A percentile compares a stretch with the other conserved stretches of the same genome.
These are phyloP conservation scores for Wickerhamomyces alni DNA, from an alignment of 805 yeast species.

Conservation along the genomic window DNA sequence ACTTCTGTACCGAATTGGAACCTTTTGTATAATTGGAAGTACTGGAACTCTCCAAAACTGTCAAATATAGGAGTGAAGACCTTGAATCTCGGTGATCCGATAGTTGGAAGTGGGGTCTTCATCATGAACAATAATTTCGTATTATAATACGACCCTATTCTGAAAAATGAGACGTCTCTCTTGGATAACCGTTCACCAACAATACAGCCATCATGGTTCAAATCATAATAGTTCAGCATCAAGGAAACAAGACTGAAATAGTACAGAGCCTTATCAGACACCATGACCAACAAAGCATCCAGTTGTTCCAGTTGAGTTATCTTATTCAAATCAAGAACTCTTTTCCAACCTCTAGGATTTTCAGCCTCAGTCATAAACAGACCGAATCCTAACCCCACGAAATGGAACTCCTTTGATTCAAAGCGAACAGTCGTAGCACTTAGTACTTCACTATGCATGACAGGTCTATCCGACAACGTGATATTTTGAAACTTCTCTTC, in stretches of 20 bases:
- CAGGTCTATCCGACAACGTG: constrained; percentile 21
- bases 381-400: constrained; percentile 63
- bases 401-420: constrained; percentile 35
- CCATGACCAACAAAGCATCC: constrained; percentile 47
- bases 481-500: constrained; percentile 19
- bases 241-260: constrained; percentile 61
- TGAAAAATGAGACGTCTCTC: constrained; percentile 55
- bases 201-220: constrained; percentile 26
- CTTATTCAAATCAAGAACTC: constrained; percentile 44
- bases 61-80: constrained; percentile 54
- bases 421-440: constrained; percentile 41
- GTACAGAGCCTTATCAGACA: constrained; percentile 53
- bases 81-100: constrained; percentile 38
- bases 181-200: constrained; percentile 45
- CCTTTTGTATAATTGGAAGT: constrained; percentile 38
- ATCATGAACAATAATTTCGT: constrained; percentile 51
- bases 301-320: constrained; percentile 59
- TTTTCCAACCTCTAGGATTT: constrained; percentile 44
- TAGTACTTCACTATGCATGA: constrained; percentile 31
- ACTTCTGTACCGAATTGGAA: constrained; percentile 53
- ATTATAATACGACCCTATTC: constrained; percentile 63
- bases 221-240: constrained; percentile 48
- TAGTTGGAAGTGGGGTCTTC: constrained; percentile 40
- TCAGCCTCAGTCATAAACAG: constrained; percentile 40
- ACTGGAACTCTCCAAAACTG: constrained; percentile 37